Base-by-base conservation (phyloP, 495 filamentous ascomycete species). In the Annulohypoxylon bovei region DNA sequence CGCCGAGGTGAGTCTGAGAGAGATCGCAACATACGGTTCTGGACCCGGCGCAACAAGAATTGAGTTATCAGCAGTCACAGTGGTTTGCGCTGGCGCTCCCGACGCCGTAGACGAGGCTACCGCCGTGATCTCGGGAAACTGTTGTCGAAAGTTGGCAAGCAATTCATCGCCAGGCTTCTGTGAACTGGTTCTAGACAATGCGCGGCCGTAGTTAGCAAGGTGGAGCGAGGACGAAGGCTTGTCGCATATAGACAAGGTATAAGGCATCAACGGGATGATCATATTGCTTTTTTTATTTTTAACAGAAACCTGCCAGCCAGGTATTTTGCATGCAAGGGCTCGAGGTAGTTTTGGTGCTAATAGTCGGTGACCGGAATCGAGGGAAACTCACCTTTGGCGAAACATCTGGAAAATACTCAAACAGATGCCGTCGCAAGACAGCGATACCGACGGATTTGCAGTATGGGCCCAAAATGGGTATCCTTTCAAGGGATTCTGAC, bases 81-180 rank as follows among this genome's bases (percentile, higher is more conserved):
- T 79, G 20, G 73, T 74, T 37, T 81, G 64, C 57, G 56, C 70
- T 61, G 81, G 68, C 12, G 70, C 74, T 16, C 75, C 76, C 11
- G 80, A 53, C 12, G 71, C 49, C 23, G 78, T 56, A 37, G 79
- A 61, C 46, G 82, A 75, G 39, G 77, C 72, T 42, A 76, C 77
- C 16, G 80, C 70, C 46, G 72, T 72, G 40, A 93, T 82, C 74
- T 93, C 86, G 59, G 91, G 88, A 72, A 95, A 97, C 61, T 84
- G 88, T 63, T 91, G 88, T 75, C 91, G 91, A 83, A 97, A 97
- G 80, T 87, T 88, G 76, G 86, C 89, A 82, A 94, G 89, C 71
- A 97, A 86, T 67, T 94, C 93, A 71, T 92, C 89, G 73, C 86
- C 89, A 40, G 94, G 94, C 83, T 97, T 97, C 80, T 94, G 93